These are phyloP conservation scores for Pythium volutum DNA, from an alignment of 352 stramenopile genomes.

Conservation along the genomic window DNA sequence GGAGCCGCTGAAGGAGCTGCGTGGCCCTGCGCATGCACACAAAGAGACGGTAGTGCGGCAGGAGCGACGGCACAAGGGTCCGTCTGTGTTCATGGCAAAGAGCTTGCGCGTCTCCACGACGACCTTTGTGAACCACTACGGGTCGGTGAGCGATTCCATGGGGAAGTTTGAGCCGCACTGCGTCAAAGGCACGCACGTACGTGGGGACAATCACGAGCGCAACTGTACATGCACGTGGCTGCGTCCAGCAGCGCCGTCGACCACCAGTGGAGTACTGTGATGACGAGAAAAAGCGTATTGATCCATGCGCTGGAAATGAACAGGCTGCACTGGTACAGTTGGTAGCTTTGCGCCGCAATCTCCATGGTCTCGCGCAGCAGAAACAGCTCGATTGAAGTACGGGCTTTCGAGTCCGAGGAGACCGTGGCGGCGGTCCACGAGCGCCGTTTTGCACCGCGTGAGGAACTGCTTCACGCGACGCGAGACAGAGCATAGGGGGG, in stretches of 20 bases:
- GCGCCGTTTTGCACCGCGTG: slow-evolving; percentile 8
- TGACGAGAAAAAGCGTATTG: slow-evolving; percentile 24
- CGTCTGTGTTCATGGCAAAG: slow-evolving; percentile 23
- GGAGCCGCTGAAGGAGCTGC: slow-evolving; percentile 15
- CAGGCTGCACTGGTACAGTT: slow-evolving; percentile 25
- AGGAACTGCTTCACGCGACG: slow-evolving; percentile 10
- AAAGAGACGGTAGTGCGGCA: slow-evolving; percentile 26
- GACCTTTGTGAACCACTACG: slow-evolving; percentile 23
- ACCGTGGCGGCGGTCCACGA: slow-evolving; percentile 23
- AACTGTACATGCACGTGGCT: slow-evolving; percentile 19
- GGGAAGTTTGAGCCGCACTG: slow-evolving; percentile 16
- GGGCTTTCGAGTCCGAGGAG: slow-evolving; percentile 22
- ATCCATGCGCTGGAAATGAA: slow-evolving; percentile 23
- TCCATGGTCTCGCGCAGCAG: slow-evolving; percentile 21
- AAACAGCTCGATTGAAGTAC: slow-evolving; percentile 25
- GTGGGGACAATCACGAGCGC: slow-evolving; percentile 21
- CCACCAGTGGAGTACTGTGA: slow-evolving; percentile 26
- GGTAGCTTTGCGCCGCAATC: slow-evolving; percentile 25
- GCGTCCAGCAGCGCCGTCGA: slow-evolving; percentile 22
- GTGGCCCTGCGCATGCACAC: slow-evolving; percentile 23
- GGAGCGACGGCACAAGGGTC: slow-evolving; percentile 21
- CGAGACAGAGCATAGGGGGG: background rate
- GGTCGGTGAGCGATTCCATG: slow-evolving; percentile 17
- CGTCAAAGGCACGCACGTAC: slow-evolving; percentile 24
- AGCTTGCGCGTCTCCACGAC: slow-evolving; percentile 27